Evolutionary conservation across 129 eudicot genomes (phyloP).

Genomic region (Chrysanthemum lavandulifolium): DNA sequence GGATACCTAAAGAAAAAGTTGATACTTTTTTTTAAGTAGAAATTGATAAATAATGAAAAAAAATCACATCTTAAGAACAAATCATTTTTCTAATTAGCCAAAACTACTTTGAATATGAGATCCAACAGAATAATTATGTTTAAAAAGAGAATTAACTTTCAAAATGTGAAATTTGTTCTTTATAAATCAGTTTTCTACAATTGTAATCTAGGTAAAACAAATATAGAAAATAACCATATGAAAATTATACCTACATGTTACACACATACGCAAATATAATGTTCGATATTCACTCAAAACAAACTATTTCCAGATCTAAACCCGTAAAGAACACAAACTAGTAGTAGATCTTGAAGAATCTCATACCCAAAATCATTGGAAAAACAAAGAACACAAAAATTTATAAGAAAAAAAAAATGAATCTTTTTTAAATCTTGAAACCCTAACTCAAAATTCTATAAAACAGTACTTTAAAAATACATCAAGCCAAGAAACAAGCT

Average conservation of each 20-base stretch:
- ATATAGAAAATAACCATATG: too few relatives aligned
- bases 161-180: too few relatives aligned
- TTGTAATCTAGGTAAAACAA: too few relatives aligned
- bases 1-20: too few relatives aligned
- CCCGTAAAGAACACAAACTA: neutral
- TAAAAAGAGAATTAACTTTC: too few relatives aligned
- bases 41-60: too few relatives aligned
- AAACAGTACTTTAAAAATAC: neutral
- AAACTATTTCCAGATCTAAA: neutral
- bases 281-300: neutral
- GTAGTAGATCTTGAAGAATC: conserved; percentile 6
- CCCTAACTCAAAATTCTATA: conserved; percentile 1
- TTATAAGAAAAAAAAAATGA: neutral
- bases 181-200: too few relatives aligned
- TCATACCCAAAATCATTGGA: conserved; percentile 2
- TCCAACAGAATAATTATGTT: too few relatives aligned
- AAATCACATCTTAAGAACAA: too few relatives aligned
- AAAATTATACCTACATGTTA: too few relatives aligned
- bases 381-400: neutral
- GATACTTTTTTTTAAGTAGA: too few relatives aligned
- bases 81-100: neutral
- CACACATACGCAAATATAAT: neutral
- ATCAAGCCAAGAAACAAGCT: neutral
- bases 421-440: conserved; percentile 1
- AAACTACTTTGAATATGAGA: too few relatives aligned